Base-by-base conservation (phyloP, 2,329 filamentous ascomycete species). In the Penicillium concentricum region DNA sequence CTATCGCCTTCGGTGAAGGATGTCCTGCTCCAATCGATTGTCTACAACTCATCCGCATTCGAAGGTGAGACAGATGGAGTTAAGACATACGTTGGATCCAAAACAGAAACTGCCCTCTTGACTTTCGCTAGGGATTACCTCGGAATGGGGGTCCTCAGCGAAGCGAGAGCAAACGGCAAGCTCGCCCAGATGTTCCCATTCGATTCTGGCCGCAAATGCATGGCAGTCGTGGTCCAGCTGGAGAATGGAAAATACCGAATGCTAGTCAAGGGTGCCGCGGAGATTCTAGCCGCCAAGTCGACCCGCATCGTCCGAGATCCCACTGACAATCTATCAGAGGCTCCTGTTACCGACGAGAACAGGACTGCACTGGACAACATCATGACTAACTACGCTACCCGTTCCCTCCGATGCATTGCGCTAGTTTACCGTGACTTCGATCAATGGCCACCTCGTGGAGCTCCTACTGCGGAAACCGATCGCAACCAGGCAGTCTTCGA, bases 361-460 rank as follows among this genome's bases (percentile, higher is more conserved):
- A 79, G 81, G 30, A 77, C 84, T 37, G 80, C 78, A 2, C 72
- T 96, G 61, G 83, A 84, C 62, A 77, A 81, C 22, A 79, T 91
- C 46, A 95, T 96, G 64, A 85, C 87, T 60, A 83, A 81, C 45
- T 96, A 96, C 70, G 92, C 92, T 10, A 85, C 84, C 26, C 83
- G 88, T 18, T 95, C 91, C 8, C 81, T 96, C 32, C 85, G 92
- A 61, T 95, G 92, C 1, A 95, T 96, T 64, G 90, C 87, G 42
- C 83, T 96, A 61, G 81, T 91, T 51, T 95, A 91, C 75, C 88
- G 87, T 54, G 92, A 96, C 66, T 96, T 94, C 63, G 84, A 90
- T 24, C 83, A 84, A 51, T 96, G 92, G 92, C 92, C 92, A 32
- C 91, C 91, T 5, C 83, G 79, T 58, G 81, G 82, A 46, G 83